Conservation (phyloP, 2,329 filamentous ascomycete genomes). For the Diaporthe aspalathi region DNA sequence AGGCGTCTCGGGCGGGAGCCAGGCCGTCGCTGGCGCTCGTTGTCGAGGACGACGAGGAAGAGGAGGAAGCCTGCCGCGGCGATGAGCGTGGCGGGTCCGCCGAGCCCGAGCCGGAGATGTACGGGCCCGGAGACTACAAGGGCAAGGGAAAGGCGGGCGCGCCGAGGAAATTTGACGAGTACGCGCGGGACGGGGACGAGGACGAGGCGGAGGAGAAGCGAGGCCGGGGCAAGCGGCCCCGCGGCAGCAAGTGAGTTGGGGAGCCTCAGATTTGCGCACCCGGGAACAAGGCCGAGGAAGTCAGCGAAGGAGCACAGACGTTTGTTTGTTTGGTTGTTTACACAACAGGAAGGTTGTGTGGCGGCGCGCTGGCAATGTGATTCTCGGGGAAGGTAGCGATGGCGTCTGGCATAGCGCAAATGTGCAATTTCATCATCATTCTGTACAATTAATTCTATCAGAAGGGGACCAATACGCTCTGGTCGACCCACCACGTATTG, state of each 20-base stretch:
- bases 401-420: background rate
- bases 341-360: background rate
- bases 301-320: background rate
- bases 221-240: background rate
- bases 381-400: background rate
- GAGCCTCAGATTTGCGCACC: background rate
- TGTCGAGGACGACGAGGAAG: conserved; percentile 23
- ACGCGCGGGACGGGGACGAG: background rate
- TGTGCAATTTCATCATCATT: conserved; percentile 6
- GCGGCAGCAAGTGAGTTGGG: background rate
- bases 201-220: background rate
- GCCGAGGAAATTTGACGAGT: conserved; percentile 1
- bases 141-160: conserved; percentile 1
- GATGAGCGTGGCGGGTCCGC: background rate
- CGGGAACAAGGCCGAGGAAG: background rate
- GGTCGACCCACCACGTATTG: conserved; percentile 42
- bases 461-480: conserved; percentile 39
- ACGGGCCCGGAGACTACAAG: background rate
- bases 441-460: conserved; percentile 17
- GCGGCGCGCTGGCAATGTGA: background rate
- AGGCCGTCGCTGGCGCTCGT: background rate
- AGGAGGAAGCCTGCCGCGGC: background rate
- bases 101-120: background rate
- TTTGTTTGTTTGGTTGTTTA: background rate
- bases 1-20: background rate